A percentile compares a stretch with the other conserved stretches of the same genome.
phyloP scores from a whole-genome alignment of 495 filamentous ascomycete species.

The Hamigera avellanea region DNA sequence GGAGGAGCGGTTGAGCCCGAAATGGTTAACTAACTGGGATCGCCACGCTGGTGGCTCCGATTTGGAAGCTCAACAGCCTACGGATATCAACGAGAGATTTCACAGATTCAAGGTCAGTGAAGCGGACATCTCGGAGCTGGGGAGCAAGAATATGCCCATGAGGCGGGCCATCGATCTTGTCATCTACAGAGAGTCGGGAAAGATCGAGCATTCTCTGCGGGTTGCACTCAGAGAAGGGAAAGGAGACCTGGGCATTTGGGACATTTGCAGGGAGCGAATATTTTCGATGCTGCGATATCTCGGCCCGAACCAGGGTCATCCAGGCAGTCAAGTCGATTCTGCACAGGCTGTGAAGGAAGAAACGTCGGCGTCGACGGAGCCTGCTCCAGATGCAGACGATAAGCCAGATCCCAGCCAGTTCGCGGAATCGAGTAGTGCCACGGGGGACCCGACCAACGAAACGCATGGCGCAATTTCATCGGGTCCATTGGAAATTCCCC shows the following conservation, averaged over 20 bases:
- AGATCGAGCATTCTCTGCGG: conserved; percentile 16
- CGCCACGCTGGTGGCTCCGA: not conserved
- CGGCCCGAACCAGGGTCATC: conserved; percentile 3
- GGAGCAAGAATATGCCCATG: conserved; percentile 9
- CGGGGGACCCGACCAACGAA: conserved; percentile 2
- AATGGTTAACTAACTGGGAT: not conserved
- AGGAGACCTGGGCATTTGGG: conserved; percentile 62
- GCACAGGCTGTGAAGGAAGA: no score
- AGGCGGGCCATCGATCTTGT: conserved; percentile 16
- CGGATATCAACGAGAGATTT: conserved; percentile 3
- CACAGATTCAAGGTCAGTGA: conserved; percentile 6
- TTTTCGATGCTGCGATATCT: conserved; percentile 47
- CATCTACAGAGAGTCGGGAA: conserved; percentile 15
- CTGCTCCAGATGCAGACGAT: not conserved
- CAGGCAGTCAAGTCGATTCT: no score
- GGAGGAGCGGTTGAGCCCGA: not conserved
- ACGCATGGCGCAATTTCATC: no score
- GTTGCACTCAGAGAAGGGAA: conserved; percentile 26
- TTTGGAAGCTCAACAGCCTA: conserved; percentile 2
- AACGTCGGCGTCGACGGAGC: no score
- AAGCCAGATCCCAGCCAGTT: not conserved
- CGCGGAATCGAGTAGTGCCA: conserved; percentile 4
- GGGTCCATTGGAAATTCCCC: conserved; percentile 17
- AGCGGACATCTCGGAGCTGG: conserved; percentile 11
- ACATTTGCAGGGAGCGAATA: conserved; percentile 55